These are phyloP conservation scores for Aspergillus affinis DNA, from an alignment of 495 filamentous ascomycete genomes.

Conservation along the genomic window DNA sequence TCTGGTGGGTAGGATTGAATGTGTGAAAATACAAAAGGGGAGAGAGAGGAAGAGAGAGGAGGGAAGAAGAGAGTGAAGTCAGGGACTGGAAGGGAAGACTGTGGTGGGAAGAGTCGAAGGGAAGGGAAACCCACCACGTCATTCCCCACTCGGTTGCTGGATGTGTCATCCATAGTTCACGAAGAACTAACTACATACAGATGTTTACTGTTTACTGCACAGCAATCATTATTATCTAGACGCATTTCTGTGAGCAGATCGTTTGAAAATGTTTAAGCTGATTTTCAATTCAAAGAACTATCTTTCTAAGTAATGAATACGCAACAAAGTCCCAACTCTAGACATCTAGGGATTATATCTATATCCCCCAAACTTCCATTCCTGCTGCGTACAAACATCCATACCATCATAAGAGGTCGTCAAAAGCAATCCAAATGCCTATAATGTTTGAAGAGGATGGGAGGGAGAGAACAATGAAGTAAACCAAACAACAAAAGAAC, in stretches of 20 bases:
- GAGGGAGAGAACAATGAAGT: background rate
- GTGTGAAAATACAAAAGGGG: background rate
- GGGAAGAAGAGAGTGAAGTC: slow-evolving; percentile 4
- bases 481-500: background rate
- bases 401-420: background rate
- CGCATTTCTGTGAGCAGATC: too few relatives aligned
- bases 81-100: slow-evolving; percentile 3
- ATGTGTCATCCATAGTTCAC: background rate
- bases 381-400: background rate
- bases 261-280: background rate
- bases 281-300: background rate
- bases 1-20: background rate
- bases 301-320: background rate
- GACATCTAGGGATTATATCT: background rate
- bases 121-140: slow-evolving; percentile 31
- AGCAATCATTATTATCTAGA: too few relatives aligned
- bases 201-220: too few relatives aligned
- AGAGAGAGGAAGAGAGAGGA: background rate
- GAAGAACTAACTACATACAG: too few relatives aligned
- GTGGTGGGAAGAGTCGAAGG: slow-evolving; percentile 5
- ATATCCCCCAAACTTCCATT: background rate
- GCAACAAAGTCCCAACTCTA: background rate
- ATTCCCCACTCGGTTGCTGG: slow-evolving; percentile 29
- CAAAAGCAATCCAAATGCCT: slow-evolving; percentile 6
- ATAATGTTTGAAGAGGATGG: background rate